These are phyloP conservation scores for Neofusicoccum umdonicola DNA, from an alignment of 2,329 filamentous ascomycete species.

Conservation along the genomic window DNA sequence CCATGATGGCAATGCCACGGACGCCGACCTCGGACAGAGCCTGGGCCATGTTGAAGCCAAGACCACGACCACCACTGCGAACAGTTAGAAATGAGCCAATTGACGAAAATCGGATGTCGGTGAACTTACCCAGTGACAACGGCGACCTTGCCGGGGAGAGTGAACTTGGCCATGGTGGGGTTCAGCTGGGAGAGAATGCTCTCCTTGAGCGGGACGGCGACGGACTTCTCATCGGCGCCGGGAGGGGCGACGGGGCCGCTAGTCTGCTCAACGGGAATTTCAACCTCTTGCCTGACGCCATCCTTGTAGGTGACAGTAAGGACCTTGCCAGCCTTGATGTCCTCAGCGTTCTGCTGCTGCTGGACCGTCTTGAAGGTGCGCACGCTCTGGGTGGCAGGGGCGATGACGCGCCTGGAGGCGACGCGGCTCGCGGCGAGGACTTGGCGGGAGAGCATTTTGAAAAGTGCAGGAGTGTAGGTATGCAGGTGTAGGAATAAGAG, in stretches of 20 bases:
- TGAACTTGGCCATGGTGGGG: constrained; percentile 67
- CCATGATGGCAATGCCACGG: constrained; percentile 71
- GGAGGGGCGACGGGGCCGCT: constrained; percentile 31
- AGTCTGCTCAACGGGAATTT: constrained; percentile 34
- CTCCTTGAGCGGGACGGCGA: constrained; percentile 29
- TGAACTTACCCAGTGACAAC: constrained; percentile 65
- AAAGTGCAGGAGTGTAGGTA: neutral
- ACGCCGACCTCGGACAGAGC: constrained; percentile 74
- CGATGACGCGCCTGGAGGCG: constrained; percentile 14
- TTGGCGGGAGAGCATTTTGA: constrained; percentile 14
- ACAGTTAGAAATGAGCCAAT: constrained; percentile 3
- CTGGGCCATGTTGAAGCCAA: constrained; percentile 77
- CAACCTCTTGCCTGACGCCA: constrained; percentile 16
- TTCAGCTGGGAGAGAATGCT: constrained; percentile 56
- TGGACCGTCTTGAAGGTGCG: constrained; percentile 14
- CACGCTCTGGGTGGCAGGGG: constrained; percentile 7
- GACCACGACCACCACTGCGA: constrained; percentile 67
- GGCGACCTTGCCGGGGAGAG: constrained; percentile 67
- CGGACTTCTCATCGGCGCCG: constrained; percentile 30
- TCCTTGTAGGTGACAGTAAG: constrained; percentile 18
- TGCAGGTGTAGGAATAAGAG: neutral
- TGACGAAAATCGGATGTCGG: neutral
- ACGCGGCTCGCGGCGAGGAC: constrained; percentile 7
- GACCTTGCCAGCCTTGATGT: constrained; percentile 16
- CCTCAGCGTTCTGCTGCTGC: constrained; percentile 16